Conservation (phyloP, 1,284 basidiomycete species). For the Moesziomyces sp. region DNA sequence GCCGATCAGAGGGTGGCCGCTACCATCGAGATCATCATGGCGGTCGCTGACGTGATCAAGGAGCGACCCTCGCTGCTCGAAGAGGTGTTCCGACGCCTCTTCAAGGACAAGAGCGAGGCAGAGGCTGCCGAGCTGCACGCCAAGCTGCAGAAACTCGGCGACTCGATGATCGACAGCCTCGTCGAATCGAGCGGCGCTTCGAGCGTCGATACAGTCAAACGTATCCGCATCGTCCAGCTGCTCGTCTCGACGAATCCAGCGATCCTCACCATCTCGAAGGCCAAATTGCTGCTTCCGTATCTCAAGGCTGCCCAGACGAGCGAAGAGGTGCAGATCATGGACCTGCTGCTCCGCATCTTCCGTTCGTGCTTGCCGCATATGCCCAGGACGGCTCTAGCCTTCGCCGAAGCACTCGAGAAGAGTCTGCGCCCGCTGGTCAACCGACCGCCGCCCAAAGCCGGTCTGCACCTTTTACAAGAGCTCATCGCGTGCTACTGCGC, state of each 20-base stretch:
- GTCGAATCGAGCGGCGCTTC: constrained; percentile 83
- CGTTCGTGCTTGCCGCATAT: constrained; percentile 83
- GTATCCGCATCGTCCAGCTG: constrained; percentile 81
- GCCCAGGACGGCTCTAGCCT: constrained; percentile 74
- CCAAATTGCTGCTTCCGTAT: constrained; percentile 84
- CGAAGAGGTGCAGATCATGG: constrained; percentile 77
- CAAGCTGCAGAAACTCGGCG: constrained; percentile 80
- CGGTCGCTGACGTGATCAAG: constrained; percentile 81
- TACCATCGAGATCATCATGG: constrained; percentile 81
- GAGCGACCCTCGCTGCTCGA: constrained; percentile 86
- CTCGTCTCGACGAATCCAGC: constrained; percentile 82
- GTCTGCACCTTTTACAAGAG: constrained; percentile 73
- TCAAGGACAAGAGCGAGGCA: constrained; percentile 46
- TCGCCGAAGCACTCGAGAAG: constrained; percentile 81
- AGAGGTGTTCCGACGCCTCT: constrained; percentile 76
- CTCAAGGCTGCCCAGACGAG: constrained; percentile 80
- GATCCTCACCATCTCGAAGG: constrained; percentile 81
- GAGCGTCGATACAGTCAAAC: constrained; percentile 44
- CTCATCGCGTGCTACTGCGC: constrained; percentile 89
- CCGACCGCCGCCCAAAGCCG: constrained; percentile 72
- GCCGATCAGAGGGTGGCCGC: constrained; percentile 60
- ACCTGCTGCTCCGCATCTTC: constrained; percentile 78
- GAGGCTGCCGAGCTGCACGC: constrained; percentile 71
- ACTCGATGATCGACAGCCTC: constrained; percentile 83
- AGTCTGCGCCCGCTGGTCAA: constrained; percentile 82